Percentiles rank a stretch among this genome's conserved stretches.
Evolutionary conservation across 345 rosid genomes (phyloP).

Genomic region (Brassica napus): Da-Ae NC_063444.1:48540001-48540500

Average conservation of each 20-base stretch:
- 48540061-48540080: neutral
- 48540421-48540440: neutral
- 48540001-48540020: neutral
- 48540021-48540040: neutral
- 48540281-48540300: neutral
- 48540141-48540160: too few relatives aligned
- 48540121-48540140: too few relatives aligned
- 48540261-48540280: neutral
- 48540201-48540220: neutral
- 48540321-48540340: neutral
- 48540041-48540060: neutral
- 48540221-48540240: neutral
- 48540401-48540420: neutral
- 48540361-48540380: neutral
- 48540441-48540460: neutral
- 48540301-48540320: neutral
- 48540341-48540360: neutral
- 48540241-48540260: neutral
- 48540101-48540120: too few relatives aligned
- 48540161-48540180: neutral
- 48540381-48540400: neutral
- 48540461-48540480: conserved; percentile 18
- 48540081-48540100: too few relatives aligned
- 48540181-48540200: neutral
- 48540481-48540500: conserved; percentile 6